Base-by-base conservation (phyloP, 176 grass and related monocot genomes). In the Hordeum vulgare region DNA sequence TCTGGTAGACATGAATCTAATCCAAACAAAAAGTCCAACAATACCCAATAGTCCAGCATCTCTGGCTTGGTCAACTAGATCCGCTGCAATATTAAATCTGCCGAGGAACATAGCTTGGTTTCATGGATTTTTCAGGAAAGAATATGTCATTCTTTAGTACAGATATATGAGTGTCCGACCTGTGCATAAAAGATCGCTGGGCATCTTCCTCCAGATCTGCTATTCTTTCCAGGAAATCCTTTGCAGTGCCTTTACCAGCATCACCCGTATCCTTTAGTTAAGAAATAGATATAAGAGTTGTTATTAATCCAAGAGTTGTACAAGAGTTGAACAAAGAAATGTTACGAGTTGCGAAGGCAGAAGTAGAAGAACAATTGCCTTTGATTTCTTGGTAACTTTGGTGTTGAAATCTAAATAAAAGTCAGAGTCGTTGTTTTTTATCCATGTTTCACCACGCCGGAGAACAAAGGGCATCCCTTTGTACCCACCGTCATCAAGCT, bases 141-240 rank as follows among this genome's bases (percentile, higher is more conserved):
- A 71, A 64, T 20, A 9, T 29, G 60, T 41, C 27, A 56, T 81
- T 49, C 47, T 20, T 61, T 29, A 77, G 45, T 89, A 75, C 74
- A 23, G 12, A 92, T 65, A 61, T 17, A 45, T 73, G 78, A 80
- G 23, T 81, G 4, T 15, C 66, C 74, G 4, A 99, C 96, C 96
- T 99, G 83, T 99, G 96, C 96, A 99, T 99, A 84, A 99, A 71
- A 87, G 96, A 99, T 94, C 77, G 86, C 78, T 99, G 89, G 62
- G 96, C 96, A 78, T 96, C 96, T 83, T 73, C 85, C 83, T 96
- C 96, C 81, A 96, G 77, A 90, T 94, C 83, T 61, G 93, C 91
- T 90, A 99, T 96, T 88, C 78, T 94, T 72, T 90, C 84, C 14
- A 99, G 85, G 62, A 99, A 90, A 49, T 26, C 84, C 85, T 94